Evolutionary conservation across 768 basidiomycete species (phyloP), one percentile per base, ranked within the genome.

Genomic region (Boletus barrowsii): DNA sequence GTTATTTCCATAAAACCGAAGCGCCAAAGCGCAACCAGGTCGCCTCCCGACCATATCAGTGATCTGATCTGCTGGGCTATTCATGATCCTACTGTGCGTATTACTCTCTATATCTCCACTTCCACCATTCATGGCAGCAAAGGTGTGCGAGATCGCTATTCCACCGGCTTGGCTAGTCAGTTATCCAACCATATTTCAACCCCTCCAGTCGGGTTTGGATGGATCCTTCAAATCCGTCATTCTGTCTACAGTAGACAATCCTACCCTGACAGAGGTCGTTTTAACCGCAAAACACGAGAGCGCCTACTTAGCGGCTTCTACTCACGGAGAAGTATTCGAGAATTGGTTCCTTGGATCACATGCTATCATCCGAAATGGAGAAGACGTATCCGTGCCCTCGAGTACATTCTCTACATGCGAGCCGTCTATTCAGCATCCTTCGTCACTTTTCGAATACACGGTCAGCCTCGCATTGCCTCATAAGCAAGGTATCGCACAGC

Each of bases 381-480:
- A 76, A 45, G 64, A 71, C 26, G 67, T 78, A 53, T 68, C 62
- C 9, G 51, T 76, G 26, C 67, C 62, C 41, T 42, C 40, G 29
- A 51, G 58, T 49, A 39, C 58, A 29, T 54, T 56, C 53, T 37
- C 66, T 57, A 47, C 63, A n/a, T 52, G 64, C 58, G 55, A 49
- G 37, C 35, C 51, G 35, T 45, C 46, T 15, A 54, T 45, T 42
- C 61, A 30, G 15, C 42, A 42, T 3, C 51, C 60, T 30, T 54
- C 51, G 1, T 47, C 65, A 17, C 47, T 58, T 42, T 70, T 76
- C 36, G 62, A 63, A 35, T 86, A 80, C 55, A 75, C 72, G 42
- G 66, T 90, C 26, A 78, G 82, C 49, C 78, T 90, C 75, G 59
- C 82, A 5, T 80, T 87, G 55, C 90, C 93, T 10, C 83, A 86